phyloP scores from a whole-genome alignment of 2,329 filamentous ascomycete genomes.

The Fusarium brevicatenulatum region DNA sequence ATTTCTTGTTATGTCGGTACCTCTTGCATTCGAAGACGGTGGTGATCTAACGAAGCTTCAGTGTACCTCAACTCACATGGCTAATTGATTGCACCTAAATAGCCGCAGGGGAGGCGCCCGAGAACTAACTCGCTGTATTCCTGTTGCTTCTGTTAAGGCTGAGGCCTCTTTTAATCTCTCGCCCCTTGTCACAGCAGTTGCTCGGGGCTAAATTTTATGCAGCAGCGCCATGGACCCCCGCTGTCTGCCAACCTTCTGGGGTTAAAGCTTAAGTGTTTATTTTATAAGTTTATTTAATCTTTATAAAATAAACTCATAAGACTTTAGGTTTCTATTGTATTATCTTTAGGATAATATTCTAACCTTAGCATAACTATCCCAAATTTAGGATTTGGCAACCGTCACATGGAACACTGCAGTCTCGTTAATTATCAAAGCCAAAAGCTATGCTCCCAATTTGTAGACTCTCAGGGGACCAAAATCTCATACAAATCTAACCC shows the following conservation, averaged over 20 bases:
- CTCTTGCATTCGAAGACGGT: background rate
- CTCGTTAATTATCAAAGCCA: background rate
- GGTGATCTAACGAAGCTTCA: background rate
- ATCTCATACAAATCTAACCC: background rate
- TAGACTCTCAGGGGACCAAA: background rate
- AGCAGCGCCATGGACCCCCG: too few species aligned
- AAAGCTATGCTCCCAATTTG: background rate
- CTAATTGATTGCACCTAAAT: background rate
- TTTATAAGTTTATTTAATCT: too few species aligned
- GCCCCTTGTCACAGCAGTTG: too few species aligned
- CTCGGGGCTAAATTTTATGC: too few species aligned
- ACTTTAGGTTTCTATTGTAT: fast-evolving
- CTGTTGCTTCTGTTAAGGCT: too few species aligned
- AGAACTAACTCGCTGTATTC: background rate
- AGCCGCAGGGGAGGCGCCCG: background rate
- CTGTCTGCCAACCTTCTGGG: too few species aligned
- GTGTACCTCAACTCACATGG: background rate
- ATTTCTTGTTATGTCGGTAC: background rate
- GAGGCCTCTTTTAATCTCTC: too few species aligned
- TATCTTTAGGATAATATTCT: background rate
- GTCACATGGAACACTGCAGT: too few species aligned
- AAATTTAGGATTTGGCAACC: background rate
- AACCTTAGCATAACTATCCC: too few species aligned
- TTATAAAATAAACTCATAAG: background rate
- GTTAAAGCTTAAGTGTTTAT: too few species aligned